Conservation (phyloP, 2,329 filamentous ascomycete species). For the Hymenoscyphus repandus region DNA sequence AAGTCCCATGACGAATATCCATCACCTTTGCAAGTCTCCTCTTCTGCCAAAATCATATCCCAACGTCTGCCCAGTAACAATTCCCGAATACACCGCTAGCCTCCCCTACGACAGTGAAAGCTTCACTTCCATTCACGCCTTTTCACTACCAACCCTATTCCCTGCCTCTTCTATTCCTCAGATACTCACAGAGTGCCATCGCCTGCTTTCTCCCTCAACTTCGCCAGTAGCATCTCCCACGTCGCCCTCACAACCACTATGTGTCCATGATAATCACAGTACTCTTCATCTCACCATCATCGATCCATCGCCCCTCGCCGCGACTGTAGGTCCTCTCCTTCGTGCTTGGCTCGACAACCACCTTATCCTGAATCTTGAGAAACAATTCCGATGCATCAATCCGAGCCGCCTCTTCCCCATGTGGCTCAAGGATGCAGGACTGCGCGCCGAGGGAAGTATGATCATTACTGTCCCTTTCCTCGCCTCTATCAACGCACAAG, state of each 20-base stretch:
- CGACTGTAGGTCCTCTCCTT: conserved; percentile 52
- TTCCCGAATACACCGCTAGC: conserved; percentile 33
- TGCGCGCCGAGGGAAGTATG: conserved; percentile 32
- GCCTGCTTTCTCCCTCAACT: conserved; percentile 42
- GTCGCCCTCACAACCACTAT: neutral
- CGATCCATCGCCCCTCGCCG: conserved; percentile 53
- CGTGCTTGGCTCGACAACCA: conserved; percentile 58
- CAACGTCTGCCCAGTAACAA: conserved; percentile 31
- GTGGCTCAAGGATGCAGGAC: conserved; percentile 55
- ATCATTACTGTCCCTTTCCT: conserved; percentile 23
- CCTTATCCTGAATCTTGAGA: conserved; percentile 53
- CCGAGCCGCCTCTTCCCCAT: conserved; percentile 53
- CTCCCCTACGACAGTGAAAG: conserved; percentile 32
- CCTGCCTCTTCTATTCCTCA: conserved; percentile 50
- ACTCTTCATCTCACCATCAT: conserved; percentile 40
- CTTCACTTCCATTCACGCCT: conserved; percentile 47
- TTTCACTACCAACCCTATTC: conserved; percentile 52
- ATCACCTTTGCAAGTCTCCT: conserved; percentile 37
- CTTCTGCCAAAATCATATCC: conserved; percentile 33
- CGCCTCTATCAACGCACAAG: conserved; percentile 12
- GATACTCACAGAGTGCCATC: conserved; percentile 51
- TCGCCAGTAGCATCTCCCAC: conserved; percentile 3
- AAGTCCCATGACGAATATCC: conserved; percentile 34
- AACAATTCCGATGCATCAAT: conserved; percentile 52
- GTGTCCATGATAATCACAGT: neutral